Percentiles rank a stretch among this genome's conserved stretches.
Evolutionary conservation across 345 rosid species (phyloP).

Genomic region (Trapa bicornis): DNA sequence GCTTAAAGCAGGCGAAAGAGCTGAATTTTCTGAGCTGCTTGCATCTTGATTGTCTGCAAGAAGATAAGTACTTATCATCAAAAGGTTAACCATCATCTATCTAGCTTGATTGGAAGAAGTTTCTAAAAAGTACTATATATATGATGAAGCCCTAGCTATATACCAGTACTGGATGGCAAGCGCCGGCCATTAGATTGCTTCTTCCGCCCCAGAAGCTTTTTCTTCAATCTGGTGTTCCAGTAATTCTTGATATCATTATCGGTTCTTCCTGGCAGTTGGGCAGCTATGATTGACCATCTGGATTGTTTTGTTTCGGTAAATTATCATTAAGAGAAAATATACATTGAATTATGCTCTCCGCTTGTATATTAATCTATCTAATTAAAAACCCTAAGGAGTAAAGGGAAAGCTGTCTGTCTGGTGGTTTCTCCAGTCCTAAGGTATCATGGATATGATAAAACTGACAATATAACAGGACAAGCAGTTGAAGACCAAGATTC

Average conservation of each 20-base stretch:
- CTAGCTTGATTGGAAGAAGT: background rate
- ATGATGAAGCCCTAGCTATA: background rate
- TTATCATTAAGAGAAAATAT: slow-evolving; percentile 1
- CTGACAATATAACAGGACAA: slow-evolving; percentile 6
- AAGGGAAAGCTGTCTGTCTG: background rate
- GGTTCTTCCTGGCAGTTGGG: slow-evolving; percentile 14
- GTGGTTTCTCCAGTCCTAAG: background rate
- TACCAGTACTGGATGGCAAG: slow-evolving; percentile 4
- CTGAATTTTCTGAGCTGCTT: slow-evolving; percentile 13
- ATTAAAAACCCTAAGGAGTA: background rate
- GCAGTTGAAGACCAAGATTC: slow-evolving; percentile 6
- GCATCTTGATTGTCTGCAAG: slow-evolving; percentile 4
- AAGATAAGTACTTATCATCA: background rate
- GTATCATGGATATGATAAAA: slow-evolving; percentile 7
- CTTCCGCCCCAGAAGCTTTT: slow-evolving; percentile 13
- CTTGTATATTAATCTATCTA: background rate
- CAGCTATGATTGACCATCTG: slow-evolving; percentile 17
- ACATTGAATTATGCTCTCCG: background rate
- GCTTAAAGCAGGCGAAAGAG: slow-evolving; percentile 45
- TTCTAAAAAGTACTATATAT: background rate
- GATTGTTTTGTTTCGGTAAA: background rate
- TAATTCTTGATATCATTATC: slow-evolving; percentile 17
- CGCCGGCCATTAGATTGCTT: slow-evolving; percentile 4
- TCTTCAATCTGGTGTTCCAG: slow-evolving; percentile 16
- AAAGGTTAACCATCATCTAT: background rate